Percentiles rank a stretch among this genome's conserved stretches.
Conservation (phyloP, 2,329 filamentous ascomycete genomes). For the Ceratocystis cacaofunesta region DNA sequence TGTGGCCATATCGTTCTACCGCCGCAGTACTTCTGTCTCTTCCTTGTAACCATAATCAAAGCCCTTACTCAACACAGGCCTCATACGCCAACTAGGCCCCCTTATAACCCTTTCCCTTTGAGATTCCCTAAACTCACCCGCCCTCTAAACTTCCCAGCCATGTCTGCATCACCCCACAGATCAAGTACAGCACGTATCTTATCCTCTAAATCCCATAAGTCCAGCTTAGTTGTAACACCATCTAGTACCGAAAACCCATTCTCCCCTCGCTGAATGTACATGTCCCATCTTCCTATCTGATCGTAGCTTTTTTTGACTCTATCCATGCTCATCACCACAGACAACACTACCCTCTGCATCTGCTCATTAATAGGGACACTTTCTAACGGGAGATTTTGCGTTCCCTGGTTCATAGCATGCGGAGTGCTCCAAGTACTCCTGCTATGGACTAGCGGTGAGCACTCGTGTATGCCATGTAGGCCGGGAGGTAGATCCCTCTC, state of each 20-base stretch:
- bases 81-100: too few species aligned
- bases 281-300: neutral
- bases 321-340: neutral
- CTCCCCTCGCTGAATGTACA: neutral
- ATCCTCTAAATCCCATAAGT: neutral
- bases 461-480: neutral
- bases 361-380: conserved; percentile 18
- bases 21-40: neutral
- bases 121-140: neutral
- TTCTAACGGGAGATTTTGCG: conserved; percentile 20
- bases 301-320: neutral
- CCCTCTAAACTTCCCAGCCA: neutral
- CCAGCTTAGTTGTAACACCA: neutral
- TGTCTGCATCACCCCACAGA: neutral
- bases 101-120: neutral
- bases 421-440: neutral
- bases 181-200: neutral
- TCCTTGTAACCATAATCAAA: neutral
- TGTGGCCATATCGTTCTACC: neutral
- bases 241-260: neutral
- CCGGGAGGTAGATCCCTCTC: neutral
- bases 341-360: conserved; percentile 16
- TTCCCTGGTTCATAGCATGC: neutral
- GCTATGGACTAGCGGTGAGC: neutral
- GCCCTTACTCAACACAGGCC: neutral